Conservation (phyloP, 176 grass and related monocot genomes). For the Alloteropsis semialata region DNA sequence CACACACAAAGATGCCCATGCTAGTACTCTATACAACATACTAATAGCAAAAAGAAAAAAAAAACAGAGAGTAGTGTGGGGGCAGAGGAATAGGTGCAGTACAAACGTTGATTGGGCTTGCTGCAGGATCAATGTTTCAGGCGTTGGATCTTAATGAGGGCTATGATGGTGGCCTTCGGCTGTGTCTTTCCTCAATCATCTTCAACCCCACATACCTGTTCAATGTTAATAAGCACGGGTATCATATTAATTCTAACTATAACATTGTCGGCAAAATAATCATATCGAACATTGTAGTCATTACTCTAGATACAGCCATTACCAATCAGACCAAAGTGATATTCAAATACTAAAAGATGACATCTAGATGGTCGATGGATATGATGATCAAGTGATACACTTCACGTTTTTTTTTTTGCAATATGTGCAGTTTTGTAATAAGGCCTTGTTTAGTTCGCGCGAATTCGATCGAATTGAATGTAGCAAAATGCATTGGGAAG, state of each 20-base stretch:
- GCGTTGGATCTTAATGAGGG: neutral
- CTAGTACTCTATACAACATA: slow-evolving; percentile 14
- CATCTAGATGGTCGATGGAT: neutral
- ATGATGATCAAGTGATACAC: neutral
- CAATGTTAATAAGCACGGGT: neutral
- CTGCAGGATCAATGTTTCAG: neutral
- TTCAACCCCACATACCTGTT: slow-evolving; percentile 68
- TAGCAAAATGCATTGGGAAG: no score
- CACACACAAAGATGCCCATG: neutral
- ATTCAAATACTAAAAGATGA: neutral
- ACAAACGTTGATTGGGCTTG: neutral
- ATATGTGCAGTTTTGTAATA: no score
- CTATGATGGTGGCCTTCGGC: slow-evolving; percentile 33
- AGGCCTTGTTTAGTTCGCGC: no score
- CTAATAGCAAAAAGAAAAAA: neutral
- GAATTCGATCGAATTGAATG: no score
- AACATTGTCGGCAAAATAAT: neutral
- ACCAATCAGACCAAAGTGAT: neutral
- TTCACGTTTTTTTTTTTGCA: neutral
- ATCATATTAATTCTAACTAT: neutral
- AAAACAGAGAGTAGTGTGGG: neutral
- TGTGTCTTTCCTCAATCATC: slow-evolving; percentile 60
- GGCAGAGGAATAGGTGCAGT: neutral
- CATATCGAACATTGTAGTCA: neutral
- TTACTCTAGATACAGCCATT: neutral